A percentile compares a stretch with the other conserved stretches of the same genome.
Conservation (phyloP, 2,329 filamentous ascomycete genomes). For the Fusarium miscanthi region DNA sequence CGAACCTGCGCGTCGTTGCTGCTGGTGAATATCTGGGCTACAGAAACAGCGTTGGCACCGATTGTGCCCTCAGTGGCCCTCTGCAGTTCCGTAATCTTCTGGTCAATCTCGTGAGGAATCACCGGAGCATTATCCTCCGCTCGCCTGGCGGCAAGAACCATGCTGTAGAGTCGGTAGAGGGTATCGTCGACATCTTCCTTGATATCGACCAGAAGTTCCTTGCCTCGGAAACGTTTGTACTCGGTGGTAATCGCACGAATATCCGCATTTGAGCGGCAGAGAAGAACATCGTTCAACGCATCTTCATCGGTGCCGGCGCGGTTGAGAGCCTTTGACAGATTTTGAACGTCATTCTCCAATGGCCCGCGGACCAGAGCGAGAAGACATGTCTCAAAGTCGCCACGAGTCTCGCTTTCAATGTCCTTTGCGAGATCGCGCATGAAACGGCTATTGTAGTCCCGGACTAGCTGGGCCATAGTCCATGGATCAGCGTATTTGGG, state of each 20-base stretch:
- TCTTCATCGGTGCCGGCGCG: slow-evolving; percentile 49
- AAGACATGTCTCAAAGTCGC: slow-evolving; percentile 47
- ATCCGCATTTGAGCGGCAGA: slow-evolving; percentile 52
- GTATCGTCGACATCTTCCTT: slow-evolving; percentile 48
- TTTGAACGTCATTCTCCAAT: slow-evolving; percentile 47
- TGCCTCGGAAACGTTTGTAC: slow-evolving; percentile 45
- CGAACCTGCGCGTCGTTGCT: slow-evolving; percentile 49
- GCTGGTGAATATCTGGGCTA: slow-evolving; percentile 48
- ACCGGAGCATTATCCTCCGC: slow-evolving; percentile 46
- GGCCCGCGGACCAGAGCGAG: slow-evolving; percentile 48
- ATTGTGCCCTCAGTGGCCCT: slow-evolving; percentile 48
- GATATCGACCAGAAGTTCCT: slow-evolving; percentile 47
- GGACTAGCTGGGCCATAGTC: slow-evolving; percentile 48
- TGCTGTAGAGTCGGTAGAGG: slow-evolving; percentile 50
- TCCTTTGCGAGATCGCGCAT: slow-evolving; percentile 49
- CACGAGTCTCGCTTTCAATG: slow-evolving; percentile 49
- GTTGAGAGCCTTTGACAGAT: slow-evolving; percentile 47
- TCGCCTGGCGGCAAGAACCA: slow-evolving; percentile 46
- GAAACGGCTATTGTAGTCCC: slow-evolving; percentile 50
- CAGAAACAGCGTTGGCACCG: slow-evolving; percentile 46
- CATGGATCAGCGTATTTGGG: slow-evolving; percentile 50
- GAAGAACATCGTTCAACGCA: slow-evolving; percentile 50
- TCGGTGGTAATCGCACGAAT: slow-evolving; percentile 48
- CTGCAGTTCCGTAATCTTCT: slow-evolving; percentile 49
- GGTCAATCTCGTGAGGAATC: slow-evolving; percentile 47